Evolutionary conservation across 202 grass and related monocot species (phyloP), one percentile per base, ranked within the genome.

Genomic region (Bolboschoenoplectus hybrid): DNA sequence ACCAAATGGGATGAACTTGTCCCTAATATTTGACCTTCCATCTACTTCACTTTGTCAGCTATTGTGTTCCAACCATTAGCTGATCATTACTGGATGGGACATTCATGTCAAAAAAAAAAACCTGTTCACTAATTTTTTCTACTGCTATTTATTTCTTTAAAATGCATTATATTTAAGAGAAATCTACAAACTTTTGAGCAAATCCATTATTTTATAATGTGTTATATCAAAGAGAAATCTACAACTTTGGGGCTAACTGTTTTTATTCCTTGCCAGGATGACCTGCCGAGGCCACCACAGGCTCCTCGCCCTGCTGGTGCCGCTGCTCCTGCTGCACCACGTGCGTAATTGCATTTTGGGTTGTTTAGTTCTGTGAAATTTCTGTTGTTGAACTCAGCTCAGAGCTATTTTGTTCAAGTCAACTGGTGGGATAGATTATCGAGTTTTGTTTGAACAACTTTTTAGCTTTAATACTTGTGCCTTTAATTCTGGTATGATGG

Each of bases 71-170:
- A n/a, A 43, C 64, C 74, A 85, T 89, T 88, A 88, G 90, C 61
- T 88, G 84, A 88, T 91, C 80, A 88, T 89, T 91, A 87, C 8
- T 26, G 20, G 89, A 90, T 85, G 92, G 66, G 52, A 89, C 32
- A 76, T 47, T 38, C 1, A 60, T 26, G 5, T 58, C 39, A 41
- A 11, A 61, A 20, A 46, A n/a, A 47, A 19, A 57, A 7, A 3
- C 46, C 0, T 76, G 3, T 70, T 34, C 34, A 57, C 46, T 56
- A 16, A 17, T 62, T 62, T 17, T 58, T 12, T 16, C 55, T 5
- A 3, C 3, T 57, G 53, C 53, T 14, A 9, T 26, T 26, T 0
- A 26, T 26, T 26, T 26, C 26, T 26, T 26, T 26, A 26, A 26
- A 26, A 26, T 26, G 26, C 26, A 26, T 26, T 80, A n/a, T 35